Evolutionary conservation across 495 filamentous ascomycete species (phyloP), one percentile per base, ranked within the genome.

Genomic region (Talaromyces borbonicus): DNA sequence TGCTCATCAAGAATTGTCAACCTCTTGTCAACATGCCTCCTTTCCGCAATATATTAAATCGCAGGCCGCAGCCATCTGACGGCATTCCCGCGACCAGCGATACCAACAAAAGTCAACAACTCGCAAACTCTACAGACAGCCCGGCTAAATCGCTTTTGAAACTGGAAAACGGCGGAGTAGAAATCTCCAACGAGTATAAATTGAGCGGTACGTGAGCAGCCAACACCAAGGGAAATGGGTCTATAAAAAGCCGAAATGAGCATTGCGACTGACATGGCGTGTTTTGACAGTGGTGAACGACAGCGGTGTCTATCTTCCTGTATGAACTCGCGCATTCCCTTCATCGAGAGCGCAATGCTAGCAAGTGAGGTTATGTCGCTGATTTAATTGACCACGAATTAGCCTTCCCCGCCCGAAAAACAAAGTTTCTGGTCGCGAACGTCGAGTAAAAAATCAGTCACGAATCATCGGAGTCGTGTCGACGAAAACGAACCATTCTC

Each of bases 271-370:
- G 22, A 43, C 24, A 25, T 42, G 22, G 8, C 16, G 26, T 18
- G 25, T 16, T 25, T 15, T 19, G 33, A 42, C 59, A 98, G 92
- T 96, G 29, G 90, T 98, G 59, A 92, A 95, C 65, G 90, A 92
- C 61, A 90, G 87, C 65, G 92, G 92, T 36, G 85, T 95, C 44
- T 98, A 95, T 66, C 82, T 97, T 51, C 92, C 92, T 60, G 90
- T 94, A 80, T 56, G 70, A n/a, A 49, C 44, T 20, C 29, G 20
- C 9, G 23, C 30, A 25, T 47, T 38, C 14, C 23, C 22, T n/a
- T n/a, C n/a, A n/a, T n/a, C n/a, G n/a, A n/a, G n/a, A n/a, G n/a
- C n/a, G 33, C 9, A 38, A 20, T 41, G 27, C 42, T 47, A 30
- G 27, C 26, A 7, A 23, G 14, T 22, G 8, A 26, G 20, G 15